These are phyloP conservation scores for Fusarium sp. DNA, from an alignment of 2,329 filamentous ascomycete species.

Conservation along the genomic window DNA sequence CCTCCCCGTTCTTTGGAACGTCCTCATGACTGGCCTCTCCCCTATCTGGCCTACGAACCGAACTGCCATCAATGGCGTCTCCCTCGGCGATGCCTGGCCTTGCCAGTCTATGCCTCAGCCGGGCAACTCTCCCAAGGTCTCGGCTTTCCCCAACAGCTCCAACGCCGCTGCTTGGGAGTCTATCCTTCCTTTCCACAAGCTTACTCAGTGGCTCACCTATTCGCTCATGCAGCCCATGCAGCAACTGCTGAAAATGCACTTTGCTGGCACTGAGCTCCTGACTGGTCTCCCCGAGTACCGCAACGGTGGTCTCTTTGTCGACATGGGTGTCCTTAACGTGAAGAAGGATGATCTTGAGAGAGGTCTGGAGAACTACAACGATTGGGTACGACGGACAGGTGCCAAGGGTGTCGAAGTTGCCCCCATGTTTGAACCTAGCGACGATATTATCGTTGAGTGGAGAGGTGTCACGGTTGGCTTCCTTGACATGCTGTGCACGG, in stretches of 20 bases:
- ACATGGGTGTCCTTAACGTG: slow-evolving; percentile 82
- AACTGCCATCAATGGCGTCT: slow-evolving; percentile 85
- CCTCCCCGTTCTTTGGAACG: slow-evolving; percentile 88
- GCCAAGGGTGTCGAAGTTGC: slow-evolving; percentile 68
- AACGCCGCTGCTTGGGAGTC: slow-evolving; percentile 69
- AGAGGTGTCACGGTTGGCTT: slow-evolving; percentile 71
- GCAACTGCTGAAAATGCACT: slow-evolving; percentile 81
- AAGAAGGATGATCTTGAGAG: slow-evolving; percentile 76
- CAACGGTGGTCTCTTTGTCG: slow-evolving; percentile 88
- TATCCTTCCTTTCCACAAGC: slow-evolving; percentile 91
- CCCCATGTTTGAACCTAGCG: slow-evolving; percentile 67
- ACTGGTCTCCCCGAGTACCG: slow-evolving; percentile 93
- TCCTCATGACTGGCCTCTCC: slow-evolving; percentile 86
- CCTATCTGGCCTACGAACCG: slow-evolving; percentile 90
- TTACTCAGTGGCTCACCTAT: slow-evolving; percentile 95
- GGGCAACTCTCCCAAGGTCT: slow-evolving; percentile 54
- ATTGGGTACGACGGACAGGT: slow-evolving; percentile 78
- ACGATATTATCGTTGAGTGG: slow-evolving; percentile 74
- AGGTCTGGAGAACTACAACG: slow-evolving; percentile 70
- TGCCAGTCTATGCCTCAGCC: slow-evolving; percentile 80
- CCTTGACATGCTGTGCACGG: slow-evolving; percentile 63
- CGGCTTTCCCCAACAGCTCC: slow-evolving; percentile 39
- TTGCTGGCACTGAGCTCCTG: slow-evolving; percentile 82
- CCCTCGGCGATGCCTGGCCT: slow-evolving; percentile 94
- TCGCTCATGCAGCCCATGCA: slow-evolving; percentile 94